Conservation (phyloP, 2,329 filamentous ascomycete genomes). For the Helicocarpus griseus region DNA sequence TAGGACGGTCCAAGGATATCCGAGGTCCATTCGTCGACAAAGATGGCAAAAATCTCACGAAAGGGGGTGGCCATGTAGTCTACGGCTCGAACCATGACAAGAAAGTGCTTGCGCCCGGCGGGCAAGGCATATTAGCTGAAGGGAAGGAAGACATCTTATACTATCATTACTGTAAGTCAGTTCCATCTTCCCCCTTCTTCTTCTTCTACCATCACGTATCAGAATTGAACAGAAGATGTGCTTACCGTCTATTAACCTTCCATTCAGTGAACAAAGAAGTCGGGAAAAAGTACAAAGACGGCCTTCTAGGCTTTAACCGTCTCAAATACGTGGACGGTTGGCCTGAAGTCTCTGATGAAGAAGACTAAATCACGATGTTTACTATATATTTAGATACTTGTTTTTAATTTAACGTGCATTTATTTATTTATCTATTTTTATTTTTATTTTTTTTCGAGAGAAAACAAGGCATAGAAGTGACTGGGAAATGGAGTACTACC, state of each 20-base stretch:
- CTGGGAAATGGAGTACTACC: too few relatives aligned
- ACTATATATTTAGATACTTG: too few relatives aligned
- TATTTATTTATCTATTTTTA: too few relatives aligned
- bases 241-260: background rate
- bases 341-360: too few relatives aligned
- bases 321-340: conserved; percentile 30
- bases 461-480: too few relatives aligned
- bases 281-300: conserved; percentile 17
- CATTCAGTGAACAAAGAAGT: background rate
- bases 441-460: too few relatives aligned
- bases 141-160: conserved; percentile 27
- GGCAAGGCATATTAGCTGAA: conserved; percentile 23
- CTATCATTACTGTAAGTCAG: conserved; percentile 28
- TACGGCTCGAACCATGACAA: conserved; percentile 30
- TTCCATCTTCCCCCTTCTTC: too few relatives aligned
- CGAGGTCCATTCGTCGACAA: conserved; percentile 28
- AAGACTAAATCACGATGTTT: too few relatives aligned
- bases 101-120: conserved; percentile 30
- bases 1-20: conserved; percentile 25
- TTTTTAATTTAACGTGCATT: too few relatives aligned
- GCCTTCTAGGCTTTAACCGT: conserved; percentile 27
- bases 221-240: too few relatives aligned
- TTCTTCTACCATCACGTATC: too few relatives aligned
- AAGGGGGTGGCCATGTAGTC: conserved; percentile 24
- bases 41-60: conserved; percentile 16